These are phyloP conservation scores for Mycosarcoma maydis DNA, from an alignment of 1,284 basidiomycete species.

Conservation along the genomic window DNA sequence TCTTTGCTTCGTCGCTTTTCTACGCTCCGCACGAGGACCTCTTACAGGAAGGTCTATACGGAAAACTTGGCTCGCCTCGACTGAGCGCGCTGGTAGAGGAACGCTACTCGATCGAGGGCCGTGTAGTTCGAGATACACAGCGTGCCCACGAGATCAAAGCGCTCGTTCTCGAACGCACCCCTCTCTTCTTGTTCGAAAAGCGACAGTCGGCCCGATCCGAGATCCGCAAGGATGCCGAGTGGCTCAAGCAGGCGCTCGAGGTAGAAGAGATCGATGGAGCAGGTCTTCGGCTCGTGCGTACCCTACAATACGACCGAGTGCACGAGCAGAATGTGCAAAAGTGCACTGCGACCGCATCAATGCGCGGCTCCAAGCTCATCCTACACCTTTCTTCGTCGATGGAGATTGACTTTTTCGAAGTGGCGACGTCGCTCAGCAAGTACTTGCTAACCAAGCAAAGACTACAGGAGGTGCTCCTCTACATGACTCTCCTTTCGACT, in stretches of 20 bases:
- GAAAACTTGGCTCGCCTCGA: conserved; percentile 72
- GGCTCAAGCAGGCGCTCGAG: conserved; percentile 77
- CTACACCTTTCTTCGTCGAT: conserved; percentile 80
- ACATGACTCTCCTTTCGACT: conserved; percentile 92
- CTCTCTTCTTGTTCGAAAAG: conserved; percentile 90
- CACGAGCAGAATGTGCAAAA: conserved; percentile 57
- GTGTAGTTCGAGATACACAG: conserved; percentile 59
- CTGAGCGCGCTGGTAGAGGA: conserved; percentile 80
- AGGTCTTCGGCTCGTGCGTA: conserved; percentile 59
- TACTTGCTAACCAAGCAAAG: conserved; percentile 60
- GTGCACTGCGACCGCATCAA: conserved; percentile 57
- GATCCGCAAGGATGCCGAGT: conserved; percentile 75
- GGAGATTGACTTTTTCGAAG: conserved; percentile 87
- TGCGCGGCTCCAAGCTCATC: conserved; percentile 73
- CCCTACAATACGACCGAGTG: conserved; percentile 48
- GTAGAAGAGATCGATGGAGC: conserved; percentile 62
- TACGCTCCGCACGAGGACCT: conserved; percentile 90
- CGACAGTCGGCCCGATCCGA: conserved; percentile 74
- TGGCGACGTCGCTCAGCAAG: conserved; percentile 61
- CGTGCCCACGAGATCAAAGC: conserved; percentile 54
- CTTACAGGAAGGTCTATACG: conserved; percentile 72
- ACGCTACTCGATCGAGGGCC: conserved; percentile 74
- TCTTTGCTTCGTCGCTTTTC: conserved; percentile 69
- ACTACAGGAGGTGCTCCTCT: conserved; percentile 72
- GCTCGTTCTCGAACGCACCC: conserved; percentile 83